Evolutionary conservation across 2,329 filamentous ascomycete species (phyloP), one percentile per base, ranked within the genome.

Genomic region (Fusarium tuaranense): DNA sequence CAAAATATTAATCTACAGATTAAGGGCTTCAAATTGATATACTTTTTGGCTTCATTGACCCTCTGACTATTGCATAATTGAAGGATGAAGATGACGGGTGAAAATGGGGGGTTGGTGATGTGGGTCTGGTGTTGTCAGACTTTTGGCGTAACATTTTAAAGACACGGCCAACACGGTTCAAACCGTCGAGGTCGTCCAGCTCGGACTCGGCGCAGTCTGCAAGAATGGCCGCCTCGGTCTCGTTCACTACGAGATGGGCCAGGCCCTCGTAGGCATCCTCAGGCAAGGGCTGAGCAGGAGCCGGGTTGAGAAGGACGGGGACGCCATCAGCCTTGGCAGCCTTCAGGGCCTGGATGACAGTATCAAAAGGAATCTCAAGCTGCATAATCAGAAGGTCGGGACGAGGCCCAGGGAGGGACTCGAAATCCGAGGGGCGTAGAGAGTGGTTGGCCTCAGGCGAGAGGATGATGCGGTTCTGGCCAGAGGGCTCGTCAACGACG

Each of bases 221-320:
- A 65, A 97, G 88, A 60, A 95, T 89, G 10, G 92, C 89, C 3
- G 95, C 94, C 85, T 98, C 95, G 1, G 93, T 97, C 86, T 98
- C 95, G 80, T 98, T 98, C 78, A 98, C 90, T 61, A 98, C 90
- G 51, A 98, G 87, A 78, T 97, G 94, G 48, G 91, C 91, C 36
- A 98, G 88, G 1, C 89, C 90, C 8, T 81, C 77, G 80, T 93
- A 97, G 10, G 90, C 91, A 32, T 90, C 87, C 1, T 86, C 86
- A 1, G 94, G 95, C 5, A 98, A 83, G 10, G 85, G 82, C 53
- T 92, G 88, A 5, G 95, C 95, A 6, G 93, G 93, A 4, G 95
- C 95, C 18, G 95, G 95, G 82, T 98, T 98, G 73, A 98, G 88
- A 60, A 98, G 88, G 3, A 96, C 92, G 39, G 89, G 86, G 2